Conservation (phyloP, 2,329 filamentous ascomycete species). For the Pseudogymnoascus sp. region DNA sequence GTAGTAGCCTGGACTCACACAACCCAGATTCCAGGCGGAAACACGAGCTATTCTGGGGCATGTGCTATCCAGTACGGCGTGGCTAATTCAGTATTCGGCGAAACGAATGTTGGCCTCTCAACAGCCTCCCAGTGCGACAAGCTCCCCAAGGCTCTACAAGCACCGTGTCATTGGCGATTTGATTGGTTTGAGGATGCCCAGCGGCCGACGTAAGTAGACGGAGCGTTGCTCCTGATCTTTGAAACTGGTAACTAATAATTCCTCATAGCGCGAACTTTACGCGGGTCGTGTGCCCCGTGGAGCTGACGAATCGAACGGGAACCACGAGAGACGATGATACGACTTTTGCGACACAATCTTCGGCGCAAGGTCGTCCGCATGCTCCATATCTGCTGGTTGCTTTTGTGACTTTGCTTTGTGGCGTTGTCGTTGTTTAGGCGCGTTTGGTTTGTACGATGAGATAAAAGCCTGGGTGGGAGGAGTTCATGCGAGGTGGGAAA, state of each 20-base stretch:
- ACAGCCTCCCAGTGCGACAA: not conserved
- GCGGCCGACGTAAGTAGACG: not conserved
- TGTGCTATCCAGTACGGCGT: not conserved
- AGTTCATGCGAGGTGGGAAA: not conserved
- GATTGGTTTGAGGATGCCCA: not conserved
- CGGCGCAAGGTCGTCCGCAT: not conserved
- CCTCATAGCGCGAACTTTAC: not conserved
- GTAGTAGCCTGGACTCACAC: not conserved
- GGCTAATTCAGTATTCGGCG: not conserved
- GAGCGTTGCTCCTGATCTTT: not conserved
- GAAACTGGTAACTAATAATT: not conserved
- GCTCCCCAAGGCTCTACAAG: not conserved
- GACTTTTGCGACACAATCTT: not conserved
- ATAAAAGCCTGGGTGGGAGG: not conserved
- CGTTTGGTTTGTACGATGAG: too few relatives aligned
- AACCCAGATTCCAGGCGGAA: not conserved
- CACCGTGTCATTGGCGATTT: not conserved
- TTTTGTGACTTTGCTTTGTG: not conserved
- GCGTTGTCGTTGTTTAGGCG: not conserved
- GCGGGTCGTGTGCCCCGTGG: not conserved
- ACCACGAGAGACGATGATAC: not conserved
- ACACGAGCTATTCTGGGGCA: not conserved
- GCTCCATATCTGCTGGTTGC: not conserved
- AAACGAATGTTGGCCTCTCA: not conserved
- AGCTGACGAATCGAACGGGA: not conserved